Base-by-base conservation (phyloP, 169 alveolate species). In the Plasmodium blacklocki region DNA sequence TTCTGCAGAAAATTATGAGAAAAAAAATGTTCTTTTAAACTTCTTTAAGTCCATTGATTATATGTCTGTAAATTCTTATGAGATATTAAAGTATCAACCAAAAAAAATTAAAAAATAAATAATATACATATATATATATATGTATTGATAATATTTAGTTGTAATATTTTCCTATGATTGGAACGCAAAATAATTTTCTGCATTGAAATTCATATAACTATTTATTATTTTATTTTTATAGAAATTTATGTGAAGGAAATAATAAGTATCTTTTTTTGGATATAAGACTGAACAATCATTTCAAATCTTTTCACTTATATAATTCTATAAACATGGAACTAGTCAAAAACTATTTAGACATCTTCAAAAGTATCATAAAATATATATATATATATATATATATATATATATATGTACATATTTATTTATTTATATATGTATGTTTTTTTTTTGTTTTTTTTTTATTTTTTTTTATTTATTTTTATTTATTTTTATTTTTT, bases 1-100 rank as follows among this genome's bases (percentile, higher is more conserved):
- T 47, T 58, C 91, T n/a, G 73, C 23, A 19, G 66, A 83, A 29
- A 68, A 50, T 49, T 23, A 83, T 68, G 49, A 83, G 15, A 83
- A 67, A 15, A 83, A 83, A 47, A 62, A 83, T 47, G 49, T 68
- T 23, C 50, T 83, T 19, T 39, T 83, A 15, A 60, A 68, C 39
- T 83, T 83, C 58, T 83, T 83, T 26, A 83, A 83, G 23, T 68
- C 80, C 9, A 83, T 83, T 47, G 91, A 83, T 39, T 83, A 83
- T 59, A 83, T 83, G 91, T 70, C 91, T 29, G 52, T 68, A 26
- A 83, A 83, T 70, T 29, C 91, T 6, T 83, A 68, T 56, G 91
- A 83, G 15, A 68, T 83, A 58, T 56, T 54, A 18, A 83, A 70
- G 90, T 80, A 76, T n/a, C 7, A 9, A n/a, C 18, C 3, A 18